Evolutionary conservation across 768 basidiomycete genomes (phyloP).

Genomic region (Pseudohyphozyma bogoriensis): DNA sequence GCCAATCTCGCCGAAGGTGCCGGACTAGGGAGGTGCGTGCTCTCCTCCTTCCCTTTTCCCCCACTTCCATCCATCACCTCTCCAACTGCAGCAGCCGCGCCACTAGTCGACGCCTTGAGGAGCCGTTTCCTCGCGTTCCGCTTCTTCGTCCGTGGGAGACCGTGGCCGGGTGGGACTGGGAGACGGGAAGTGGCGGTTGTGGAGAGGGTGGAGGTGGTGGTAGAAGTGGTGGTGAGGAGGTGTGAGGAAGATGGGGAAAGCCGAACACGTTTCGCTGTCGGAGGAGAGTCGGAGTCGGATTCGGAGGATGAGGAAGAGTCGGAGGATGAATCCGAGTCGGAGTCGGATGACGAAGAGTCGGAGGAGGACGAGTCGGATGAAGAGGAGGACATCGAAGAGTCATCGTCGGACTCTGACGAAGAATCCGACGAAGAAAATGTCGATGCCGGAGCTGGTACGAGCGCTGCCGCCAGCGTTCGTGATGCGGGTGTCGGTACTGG

Average conservation of each 20-base stretch:
- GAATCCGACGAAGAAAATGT: background rate
- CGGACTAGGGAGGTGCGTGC: too few species aligned
- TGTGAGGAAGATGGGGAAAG: background rate
- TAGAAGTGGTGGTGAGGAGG: background rate
- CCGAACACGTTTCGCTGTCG: background rate
- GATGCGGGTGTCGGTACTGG: background rate
- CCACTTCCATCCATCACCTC: too few species aligned
- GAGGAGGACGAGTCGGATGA: background rate
- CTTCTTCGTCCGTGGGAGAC: conserved; percentile 1
- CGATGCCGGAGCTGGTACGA: background rate
- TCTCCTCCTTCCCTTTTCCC: too few species aligned
- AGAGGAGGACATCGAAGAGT: background rate
- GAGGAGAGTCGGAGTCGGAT: conserved; percentile 2
- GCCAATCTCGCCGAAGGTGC: too few species aligned
- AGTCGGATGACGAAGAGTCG: background rate
- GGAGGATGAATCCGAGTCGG: background rate
- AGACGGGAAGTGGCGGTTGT: background rate
- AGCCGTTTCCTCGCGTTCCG: conserved; percentile 19
- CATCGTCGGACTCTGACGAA: background rate
- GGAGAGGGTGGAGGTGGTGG: background rate
- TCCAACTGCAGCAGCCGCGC: too few species aligned
- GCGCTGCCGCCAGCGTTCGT: background rate
- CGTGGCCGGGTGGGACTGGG: conserved; percentile 12
- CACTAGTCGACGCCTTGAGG: background rate
- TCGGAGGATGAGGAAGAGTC: background rate